A percentile compares a stretch with the other conserved stretches of the same genome.
phyloP scores from a whole-genome alignment of 768 basidiomycete genomes.

The Lentinula lateritia region DNA sequence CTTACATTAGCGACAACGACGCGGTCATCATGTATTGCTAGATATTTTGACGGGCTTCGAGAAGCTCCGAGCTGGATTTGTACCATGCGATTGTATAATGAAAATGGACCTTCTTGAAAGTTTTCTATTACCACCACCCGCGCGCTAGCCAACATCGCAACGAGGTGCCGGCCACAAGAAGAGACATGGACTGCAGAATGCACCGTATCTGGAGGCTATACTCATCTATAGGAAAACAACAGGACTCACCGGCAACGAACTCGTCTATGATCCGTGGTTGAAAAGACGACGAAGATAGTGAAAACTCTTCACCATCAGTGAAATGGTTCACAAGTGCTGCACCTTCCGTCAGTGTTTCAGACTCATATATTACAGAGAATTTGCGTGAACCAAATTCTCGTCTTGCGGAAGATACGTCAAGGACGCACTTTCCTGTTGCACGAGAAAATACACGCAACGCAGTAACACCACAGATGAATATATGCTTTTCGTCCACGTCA shows the following conservation, averaged over 20 bases:
- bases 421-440: conserved; percentile 33
- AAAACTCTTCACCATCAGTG: not conserved
- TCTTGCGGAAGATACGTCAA: conserved; percentile 35
- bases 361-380: conserved; percentile 26
- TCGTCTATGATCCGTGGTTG: conserved; percentile 27
- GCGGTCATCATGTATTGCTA: conserved; percentile 41
- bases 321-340: conserved; percentile 4
- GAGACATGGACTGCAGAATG: conserved; percentile 37
- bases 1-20: conserved; percentile 45
- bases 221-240: not conserved
- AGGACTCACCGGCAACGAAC: conserved; percentile 39
- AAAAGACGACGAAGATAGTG: not conserved
- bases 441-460: conserved; percentile 53
- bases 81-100: conserved; percentile 26
- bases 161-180: conserved; percentile 42
- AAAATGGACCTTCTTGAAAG: conserved; percentile 28
- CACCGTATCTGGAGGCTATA: not conserved
- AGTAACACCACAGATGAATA: conserved; percentile 50
- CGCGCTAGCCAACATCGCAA: conserved; percentile 30
- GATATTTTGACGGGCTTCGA: conserved; percentile 35
- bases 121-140: conserved; percentile 36
- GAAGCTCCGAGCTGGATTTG: conserved; percentile 37
- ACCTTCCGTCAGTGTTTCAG: not conserved
- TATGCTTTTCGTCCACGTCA: conserved; percentile 53
- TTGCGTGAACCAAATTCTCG: conserved; percentile 21